Evolutionary conservation across 1,139 yeast species (phyloP).

Genomic region (Sugiyamaella castrensis): DNA sequence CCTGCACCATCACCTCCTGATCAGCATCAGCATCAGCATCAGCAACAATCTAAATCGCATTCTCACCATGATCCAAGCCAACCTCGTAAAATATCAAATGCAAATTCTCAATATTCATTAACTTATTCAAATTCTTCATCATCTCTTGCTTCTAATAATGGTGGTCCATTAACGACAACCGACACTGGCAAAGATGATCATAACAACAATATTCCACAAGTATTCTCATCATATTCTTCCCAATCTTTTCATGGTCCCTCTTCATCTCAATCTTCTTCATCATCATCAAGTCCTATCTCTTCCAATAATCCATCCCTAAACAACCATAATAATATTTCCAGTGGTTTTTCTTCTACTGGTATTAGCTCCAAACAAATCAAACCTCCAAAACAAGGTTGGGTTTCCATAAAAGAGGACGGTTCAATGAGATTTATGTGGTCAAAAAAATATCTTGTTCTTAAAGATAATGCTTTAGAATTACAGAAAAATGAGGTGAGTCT

Average conservation of each 20-base stretch:
- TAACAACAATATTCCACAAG: not conserved
- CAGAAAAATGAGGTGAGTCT: constrained; percentile 59
- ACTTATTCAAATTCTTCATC: constrained; percentile 21
- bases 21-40: too few relatives aligned
- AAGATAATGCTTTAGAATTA: constrained; percentile 71
- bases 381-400: constrained; percentile 65
- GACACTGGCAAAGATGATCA: not conserved
- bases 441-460: constrained; percentile 73
- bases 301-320: not conserved
- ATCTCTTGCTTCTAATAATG: constrained; percentile 16
- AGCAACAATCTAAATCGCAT: not conserved
- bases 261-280: constrained; percentile 15
- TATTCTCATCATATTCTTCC: not conserved
- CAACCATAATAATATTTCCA: too few relatives aligned
- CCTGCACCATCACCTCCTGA: constrained; percentile 43
- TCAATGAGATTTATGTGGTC: constrained; percentile 80
- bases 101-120: constrained; percentile 13
- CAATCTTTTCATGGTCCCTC: constrained; percentile 7
- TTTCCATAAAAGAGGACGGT: constrained; percentile 88
- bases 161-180: constrained; percentile 1
- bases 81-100: constrained; percentile 15
- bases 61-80: not conserved
- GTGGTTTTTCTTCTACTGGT: constrained; percentile 6
- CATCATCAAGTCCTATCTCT: constrained; percentile 3
- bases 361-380: constrained; percentile 5